Evolutionary conservation across 139 green algal genomes (phyloP).

Genomic region (Picochlorum sp.): DNA sequence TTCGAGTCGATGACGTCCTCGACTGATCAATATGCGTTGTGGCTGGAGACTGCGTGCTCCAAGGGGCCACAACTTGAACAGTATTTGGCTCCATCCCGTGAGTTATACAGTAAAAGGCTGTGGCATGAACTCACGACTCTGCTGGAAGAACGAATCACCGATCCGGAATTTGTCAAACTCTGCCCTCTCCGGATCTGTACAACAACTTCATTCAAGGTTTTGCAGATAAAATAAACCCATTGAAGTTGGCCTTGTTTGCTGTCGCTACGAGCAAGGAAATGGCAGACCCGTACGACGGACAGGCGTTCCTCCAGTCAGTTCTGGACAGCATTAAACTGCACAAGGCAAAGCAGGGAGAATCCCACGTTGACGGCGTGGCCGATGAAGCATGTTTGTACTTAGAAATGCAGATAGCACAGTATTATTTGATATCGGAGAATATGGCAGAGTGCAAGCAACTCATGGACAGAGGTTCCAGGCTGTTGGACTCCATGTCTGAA

Average conservation of each 20-base stretch:
- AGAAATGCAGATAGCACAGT: conserved; percentile 80
- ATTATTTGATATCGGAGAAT: conserved; percentile 53
- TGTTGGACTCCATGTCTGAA: conserved; percentile 52
- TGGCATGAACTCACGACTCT: conserved; percentile 95
- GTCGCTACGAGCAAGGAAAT: conserved; percentile 37
- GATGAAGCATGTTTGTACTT: conserved; percentile 85
- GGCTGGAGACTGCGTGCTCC: background rate
- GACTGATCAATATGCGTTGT: background rate
- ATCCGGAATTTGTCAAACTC: conserved; percentile 21
- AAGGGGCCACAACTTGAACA: conserved; percentile 42
- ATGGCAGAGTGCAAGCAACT: conserved; percentile 66
- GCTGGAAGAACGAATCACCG: conserved; percentile 56
- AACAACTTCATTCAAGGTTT: conserved; percentile 86
- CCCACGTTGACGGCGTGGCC: conserved; percentile 13
- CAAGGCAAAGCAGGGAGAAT: background rate
- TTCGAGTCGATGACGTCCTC: background rate
- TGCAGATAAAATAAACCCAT: conserved; percentile 81
- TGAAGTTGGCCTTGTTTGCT: conserved; percentile 85
- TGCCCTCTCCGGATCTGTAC: conserved; percentile 59
- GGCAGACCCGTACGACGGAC: conserved; percentile 17
- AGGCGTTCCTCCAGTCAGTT: conserved; percentile 58
- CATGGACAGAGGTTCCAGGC: conserved; percentile 48
- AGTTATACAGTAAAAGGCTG: conserved; percentile 83
- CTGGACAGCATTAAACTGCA: conserved; percentile 49
- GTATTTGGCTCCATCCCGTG: conserved; percentile 45